phyloP scores from a whole-genome alignment of 2,329 filamentous ascomycete genomes.

The Macrophomina tecta region DNA sequence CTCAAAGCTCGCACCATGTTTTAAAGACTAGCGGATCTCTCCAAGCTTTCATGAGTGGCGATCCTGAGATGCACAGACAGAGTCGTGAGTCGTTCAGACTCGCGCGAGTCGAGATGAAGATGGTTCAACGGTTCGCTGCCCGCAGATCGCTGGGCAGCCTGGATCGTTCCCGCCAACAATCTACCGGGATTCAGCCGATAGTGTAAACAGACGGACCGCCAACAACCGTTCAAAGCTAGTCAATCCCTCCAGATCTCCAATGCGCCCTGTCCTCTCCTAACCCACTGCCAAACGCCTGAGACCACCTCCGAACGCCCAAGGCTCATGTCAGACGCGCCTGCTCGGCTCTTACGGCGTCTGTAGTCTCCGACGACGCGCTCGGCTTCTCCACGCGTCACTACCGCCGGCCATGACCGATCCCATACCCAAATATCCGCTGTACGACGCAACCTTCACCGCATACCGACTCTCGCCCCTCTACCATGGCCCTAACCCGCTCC shows the following conservation, averaged over 20 bases:
- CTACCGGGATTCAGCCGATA: background rate
- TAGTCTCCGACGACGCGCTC: constrained; percentile 1
- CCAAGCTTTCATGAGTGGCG: too few relatives aligned
- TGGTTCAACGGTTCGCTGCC: too few relatives aligned
- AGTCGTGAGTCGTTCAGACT: too few relatives aligned
- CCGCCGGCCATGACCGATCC: constrained; percentile 37
- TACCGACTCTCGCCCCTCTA: constrained; percentile 62
- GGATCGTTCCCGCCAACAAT: background rate
- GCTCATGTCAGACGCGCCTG: background rate
- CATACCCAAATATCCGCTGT: constrained; percentile 52
- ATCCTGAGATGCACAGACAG: too few relatives aligned
- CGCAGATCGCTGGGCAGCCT: too few relatives aligned
- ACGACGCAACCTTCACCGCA: constrained; percentile 60
- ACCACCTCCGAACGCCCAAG: background rate
- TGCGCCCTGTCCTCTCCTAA: background rate
- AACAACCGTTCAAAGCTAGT: constrained; percentile 4
- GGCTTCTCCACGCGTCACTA: constrained; percentile 3
- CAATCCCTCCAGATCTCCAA: background rate
- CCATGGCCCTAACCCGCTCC: constrained; percentile 47
- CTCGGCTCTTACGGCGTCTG: background rate
- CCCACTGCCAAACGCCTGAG: background rate
- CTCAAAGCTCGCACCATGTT: too few relatives aligned
- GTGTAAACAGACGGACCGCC: constrained; percentile 14
- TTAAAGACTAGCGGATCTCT: too few relatives aligned
- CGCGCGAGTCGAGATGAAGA: too few relatives aligned